A percentile compares a stretch with the other conserved stretches of the same genome.
These are phyloP conservation scores for Purpureocillium takamizusanense DNA, from an alignment of 2,329 filamentous ascomycete genomes.

Conservation along the genomic window DNA sequence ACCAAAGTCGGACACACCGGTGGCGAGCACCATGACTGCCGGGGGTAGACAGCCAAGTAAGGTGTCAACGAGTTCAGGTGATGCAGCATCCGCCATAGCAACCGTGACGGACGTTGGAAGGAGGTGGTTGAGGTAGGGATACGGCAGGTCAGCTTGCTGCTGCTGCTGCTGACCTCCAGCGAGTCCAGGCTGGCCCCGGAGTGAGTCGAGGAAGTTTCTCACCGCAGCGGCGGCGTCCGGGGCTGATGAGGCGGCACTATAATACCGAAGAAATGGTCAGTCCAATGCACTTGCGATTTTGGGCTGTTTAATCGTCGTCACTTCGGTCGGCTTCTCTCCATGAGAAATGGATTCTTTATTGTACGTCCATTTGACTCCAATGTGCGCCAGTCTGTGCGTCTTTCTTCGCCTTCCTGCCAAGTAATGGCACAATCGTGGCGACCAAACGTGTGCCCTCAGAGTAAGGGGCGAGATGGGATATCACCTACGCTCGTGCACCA, in stretches of 20 bases:
- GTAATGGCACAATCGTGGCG: slow-evolving; percentile 5
- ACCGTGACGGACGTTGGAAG: slow-evolving; percentile 71
- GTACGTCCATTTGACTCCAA: slow-evolving; percentile 19
- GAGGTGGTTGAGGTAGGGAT: slow-evolving; percentile 79
- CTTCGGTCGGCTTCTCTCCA: slow-evolving; percentile 14
- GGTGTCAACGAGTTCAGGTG: slow-evolving; percentile 59
- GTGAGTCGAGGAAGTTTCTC: slow-evolving; percentile 79
- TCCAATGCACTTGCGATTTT: slow-evolving; percentile 10
- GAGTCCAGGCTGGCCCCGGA: slow-evolving; percentile 48
- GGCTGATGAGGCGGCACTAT: slow-evolving; percentile 49
- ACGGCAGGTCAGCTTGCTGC: slow-evolving; percentile 46
- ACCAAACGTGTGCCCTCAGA: slow-evolving; percentile 12
- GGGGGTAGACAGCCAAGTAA: slow-evolving; percentile 74
- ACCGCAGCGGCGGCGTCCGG: slow-evolving; percentile 70
- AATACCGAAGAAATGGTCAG: slow-evolving; percentile 32
- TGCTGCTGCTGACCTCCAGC: slow-evolving; percentile 26
- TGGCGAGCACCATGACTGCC: slow-evolving; percentile 65
- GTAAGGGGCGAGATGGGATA: slow-evolving; percentile 18
- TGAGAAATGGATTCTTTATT: slow-evolving; percentile 18
- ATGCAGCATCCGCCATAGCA: slow-evolving; percentile 58
- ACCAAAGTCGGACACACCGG: slow-evolving; percentile 48
- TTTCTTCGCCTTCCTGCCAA: slow-evolving; percentile 6
- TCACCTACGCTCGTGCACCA: slow-evolving; percentile 98
- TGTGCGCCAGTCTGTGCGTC: slow-evolving; percentile 6
- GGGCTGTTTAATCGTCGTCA: slow-evolving; percentile 6